A percentile compares a stretch with the other conserved stretches of the same genome.
These are phyloP conservation scores for Ophiostoma tasmaniense DNA, from an alignment of 2,329 filamentous ascomycete species.

Conservation along the genomic window DNA sequence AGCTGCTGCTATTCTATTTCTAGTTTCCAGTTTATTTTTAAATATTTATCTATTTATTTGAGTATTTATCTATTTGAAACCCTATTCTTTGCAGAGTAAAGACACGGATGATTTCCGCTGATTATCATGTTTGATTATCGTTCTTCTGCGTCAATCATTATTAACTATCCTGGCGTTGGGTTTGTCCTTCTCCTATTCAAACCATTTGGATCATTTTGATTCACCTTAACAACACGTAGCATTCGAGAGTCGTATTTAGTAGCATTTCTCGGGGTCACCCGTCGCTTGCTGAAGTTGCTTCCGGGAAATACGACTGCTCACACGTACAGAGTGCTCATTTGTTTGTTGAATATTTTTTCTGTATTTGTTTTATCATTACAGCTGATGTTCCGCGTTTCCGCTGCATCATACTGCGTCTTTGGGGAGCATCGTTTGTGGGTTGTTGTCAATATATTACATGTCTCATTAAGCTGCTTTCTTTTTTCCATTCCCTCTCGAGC, in stretches of 20 bases:
- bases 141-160: background rate
- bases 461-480: background rate
- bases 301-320: background rate
- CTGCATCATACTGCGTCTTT: background rate
- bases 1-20: background rate
- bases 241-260: no score
- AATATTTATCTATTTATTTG: background rate
- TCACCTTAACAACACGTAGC: no score
- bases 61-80: background rate
- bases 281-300: no score
- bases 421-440: background rate
- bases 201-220: background rate
- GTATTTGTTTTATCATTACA: no score
- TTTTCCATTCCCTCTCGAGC: background rate
- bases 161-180: no score
- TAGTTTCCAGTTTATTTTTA: background rate
- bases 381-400: background rate
- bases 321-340: background rate
- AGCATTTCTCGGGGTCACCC: no score
- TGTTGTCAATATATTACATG: background rate
- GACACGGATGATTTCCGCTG: background rate
- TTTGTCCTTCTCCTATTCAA: no score
- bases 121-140: background rate
- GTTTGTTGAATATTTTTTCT: background rate
- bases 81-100: background rate